Evolutionary conservation across 495 filamentous ascomycete species (phyloP).

Genomic region (Cercophora sp.): DNA sequence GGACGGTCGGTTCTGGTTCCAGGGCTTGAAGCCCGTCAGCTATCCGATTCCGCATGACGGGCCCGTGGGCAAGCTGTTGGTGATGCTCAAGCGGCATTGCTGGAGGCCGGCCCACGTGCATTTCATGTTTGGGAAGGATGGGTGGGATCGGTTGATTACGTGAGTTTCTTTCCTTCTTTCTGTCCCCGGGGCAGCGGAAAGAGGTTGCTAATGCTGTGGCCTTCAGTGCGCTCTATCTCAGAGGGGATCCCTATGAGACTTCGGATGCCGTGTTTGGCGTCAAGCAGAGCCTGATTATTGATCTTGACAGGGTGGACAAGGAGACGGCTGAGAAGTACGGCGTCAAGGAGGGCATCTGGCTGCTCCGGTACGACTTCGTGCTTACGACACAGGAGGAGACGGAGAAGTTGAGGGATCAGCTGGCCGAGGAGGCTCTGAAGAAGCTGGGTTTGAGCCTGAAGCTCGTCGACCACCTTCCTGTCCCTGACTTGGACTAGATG

Average conservation of each 20-base stretch:
- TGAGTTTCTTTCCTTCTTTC: conserved; percentile 39
- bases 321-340: conserved; percentile 58
- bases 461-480: conserved; percentile 76
- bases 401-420: conserved; percentile 60
- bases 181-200: too few species aligned
- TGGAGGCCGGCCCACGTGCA: conserved; percentile 88
- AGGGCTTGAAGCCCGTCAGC: conserved; percentile 78
- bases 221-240: conserved; percentile 70
- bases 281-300: conserved; percentile 76
- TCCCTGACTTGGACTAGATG: conserved; percentile 53
- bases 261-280: conserved; percentile 93
- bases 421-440: conserved; percentile 68
- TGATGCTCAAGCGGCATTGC: conserved; percentile 66
- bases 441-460: conserved; percentile 69
- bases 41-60: conserved; percentile 91
- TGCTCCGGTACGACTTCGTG: conserved; percentile 77
- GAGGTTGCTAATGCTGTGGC: not conserved
- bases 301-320: conserved; percentile 60
- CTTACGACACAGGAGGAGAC: conserved; percentile 65
- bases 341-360: conserved; percentile 62
- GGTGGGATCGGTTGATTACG: conserved; percentile 86
- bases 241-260: conserved; percentile 82
- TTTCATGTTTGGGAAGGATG: conserved; percentile 85
- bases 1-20: conserved; percentile 81
- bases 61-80: conserved; percentile 76